Evolutionary conservation across 1,284 basidiomycete genomes (phyloP).

Genomic region (Ceratorhiza oryzae-sativae): DNA sequence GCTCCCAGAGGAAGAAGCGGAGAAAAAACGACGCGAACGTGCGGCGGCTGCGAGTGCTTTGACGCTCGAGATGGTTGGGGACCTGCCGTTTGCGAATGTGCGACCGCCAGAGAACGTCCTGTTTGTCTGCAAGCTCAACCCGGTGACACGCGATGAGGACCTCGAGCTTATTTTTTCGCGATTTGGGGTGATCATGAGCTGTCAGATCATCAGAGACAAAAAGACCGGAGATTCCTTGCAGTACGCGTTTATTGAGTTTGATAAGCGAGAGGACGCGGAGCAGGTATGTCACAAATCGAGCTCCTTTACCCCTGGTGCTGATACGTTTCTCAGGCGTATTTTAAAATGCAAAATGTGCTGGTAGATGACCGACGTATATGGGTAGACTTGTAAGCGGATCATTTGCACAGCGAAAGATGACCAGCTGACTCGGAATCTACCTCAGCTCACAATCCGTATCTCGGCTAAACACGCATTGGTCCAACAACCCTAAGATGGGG

Average conservation of each 20-base stretch:
- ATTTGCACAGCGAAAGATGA: not conserved
- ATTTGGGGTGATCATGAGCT: conserved; percentile 95
- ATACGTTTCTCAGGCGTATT: conserved; percentile 78
- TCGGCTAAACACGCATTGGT: conserved; percentile 72
- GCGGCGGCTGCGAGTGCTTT: conserved; percentile 92
- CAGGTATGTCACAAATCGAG: conserved; percentile 61
- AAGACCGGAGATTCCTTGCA: conserved; percentile 95
- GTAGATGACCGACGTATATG: conserved; percentile 99
- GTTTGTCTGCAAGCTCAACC: conserved; percentile 98
- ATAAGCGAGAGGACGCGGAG: conserved; percentile 90
- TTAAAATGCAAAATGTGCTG: conserved; percentile 99
- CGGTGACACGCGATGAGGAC: conserved; percentile 94
- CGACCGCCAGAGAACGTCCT: conserved; percentile 97
- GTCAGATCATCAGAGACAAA: conserved; percentile 96
- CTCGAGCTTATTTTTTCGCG: conserved; percentile 96
- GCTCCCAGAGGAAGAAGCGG: conserved; percentile 82
- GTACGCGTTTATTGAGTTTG: conserved; percentile 99
- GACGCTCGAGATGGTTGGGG: conserved; percentile 99
- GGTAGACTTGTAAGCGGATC: conserved; percentile 84
- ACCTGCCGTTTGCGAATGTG: conserved; percentile 97
- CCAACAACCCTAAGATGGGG: conserved; percentile 70
- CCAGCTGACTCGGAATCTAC: not conserved
- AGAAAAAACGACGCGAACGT: conserved; percentile 76
- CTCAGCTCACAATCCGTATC: conserved; percentile 91
- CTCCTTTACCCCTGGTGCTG: conserved; percentile 10